Evolutionary conservation across 306 rosid genomes (phyloP).

Genomic region (Cercis canadensis): DNA sequence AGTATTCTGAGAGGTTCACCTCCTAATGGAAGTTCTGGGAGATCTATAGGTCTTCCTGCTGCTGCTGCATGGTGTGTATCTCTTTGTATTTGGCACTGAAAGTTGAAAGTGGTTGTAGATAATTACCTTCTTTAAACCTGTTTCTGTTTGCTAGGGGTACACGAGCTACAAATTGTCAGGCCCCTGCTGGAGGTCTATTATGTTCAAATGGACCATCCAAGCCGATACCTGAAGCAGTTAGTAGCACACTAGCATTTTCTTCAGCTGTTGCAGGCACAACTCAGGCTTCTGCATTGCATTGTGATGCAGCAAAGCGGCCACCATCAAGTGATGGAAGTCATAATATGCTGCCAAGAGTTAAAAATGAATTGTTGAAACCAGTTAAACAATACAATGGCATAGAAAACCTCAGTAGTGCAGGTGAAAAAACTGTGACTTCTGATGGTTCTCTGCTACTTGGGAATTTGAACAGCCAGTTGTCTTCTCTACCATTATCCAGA

Average conservation of each 20-base stretch:
- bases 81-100: slow-evolving; percentile 30
- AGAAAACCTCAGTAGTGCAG: slow-evolving; percentile 43
- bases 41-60: slow-evolving; percentile 64
- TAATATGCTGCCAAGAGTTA: slow-evolving; percentile 38
- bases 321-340: slow-evolving; percentile 51
- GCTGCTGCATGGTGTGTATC: slow-evolving; percentile 73
- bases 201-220: slow-evolving; percentile 63
- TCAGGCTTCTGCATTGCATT: slow-evolving; percentile 46
- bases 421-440: slow-evolving; percentile 46
- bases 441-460: slow-evolving; percentile 50
- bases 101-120: slow-evolving; percentile 20
- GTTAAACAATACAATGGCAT: slow-evolving; percentile 52
- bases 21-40: slow-evolving; percentile 70
- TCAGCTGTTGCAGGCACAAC: slow-evolving; percentile 55
- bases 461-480: slow-evolving; percentile 48
- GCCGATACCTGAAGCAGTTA: slow-evolving; percentile 55
- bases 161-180: slow-evolving; percentile 61
- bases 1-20: slow-evolving; percentile 61
- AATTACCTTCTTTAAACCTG: slow-evolving; percentile 18
- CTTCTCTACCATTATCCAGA: slow-evolving; percentile 44
- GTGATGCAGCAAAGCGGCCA: slow-evolving; percentile 51
- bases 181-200: slow-evolving; percentile 45
- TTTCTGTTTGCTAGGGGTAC: slow-evolving; percentile 62
- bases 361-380: slow-evolving; percentile 54
- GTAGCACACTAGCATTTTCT: slow-evolving; percentile 50